phyloP scores from a whole-genome alignment of 2,329 filamentous ascomycete genomes.

The Stagonosporopsis cucurbitacearum region DNA sequence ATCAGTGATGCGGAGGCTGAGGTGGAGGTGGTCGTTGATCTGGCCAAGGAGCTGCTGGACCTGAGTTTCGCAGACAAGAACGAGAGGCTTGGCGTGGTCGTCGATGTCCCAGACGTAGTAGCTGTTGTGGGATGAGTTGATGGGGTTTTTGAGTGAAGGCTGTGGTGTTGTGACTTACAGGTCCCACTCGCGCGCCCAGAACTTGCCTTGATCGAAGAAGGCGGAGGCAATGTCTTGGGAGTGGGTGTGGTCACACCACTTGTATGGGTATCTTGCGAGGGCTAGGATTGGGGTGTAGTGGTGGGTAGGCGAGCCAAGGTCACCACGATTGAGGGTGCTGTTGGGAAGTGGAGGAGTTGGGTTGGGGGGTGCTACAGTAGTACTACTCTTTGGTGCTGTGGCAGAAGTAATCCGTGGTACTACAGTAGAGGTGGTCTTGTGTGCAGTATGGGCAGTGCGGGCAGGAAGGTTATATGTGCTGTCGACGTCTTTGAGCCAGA shows the following conservation, averaged over 20 bases:
- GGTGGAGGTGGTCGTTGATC: slow-evolving; percentile 65
- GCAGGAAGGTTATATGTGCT: slow-evolving; percentile 33
- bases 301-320: slow-evolving; percentile 41
- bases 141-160: slow-evolving; percentile 33
- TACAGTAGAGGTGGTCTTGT: no score
- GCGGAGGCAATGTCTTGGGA: slow-evolving; percentile 58
- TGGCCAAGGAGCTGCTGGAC: slow-evolving; percentile 68
- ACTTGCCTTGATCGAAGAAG: slow-evolving; percentile 65
- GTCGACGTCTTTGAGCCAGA: slow-evolving; percentile 29
- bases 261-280: slow-evolving; percentile 64
- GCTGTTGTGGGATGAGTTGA: slow-evolving; percentile 49
- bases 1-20: slow-evolving; percentile 65
- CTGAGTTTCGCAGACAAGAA: slow-evolving; percentile 73
- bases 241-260: slow-evolving; percentile 60
- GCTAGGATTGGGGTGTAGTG: slow-evolving; percentile 54
- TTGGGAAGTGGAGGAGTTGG: slow-evolving; percentile 18
- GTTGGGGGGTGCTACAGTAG: background rate
- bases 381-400: slow-evolving; percentile 4
- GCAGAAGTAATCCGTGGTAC: slow-evolving; percentile 7
- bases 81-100: slow-evolving; percentile 56
- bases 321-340: slow-evolving; percentile 33
- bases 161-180: slow-evolving; percentile 63
- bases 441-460: no score
- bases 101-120: slow-evolving; percentile 68
- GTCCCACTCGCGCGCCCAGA: slow-evolving; percentile 72